Conservation (phyloP, 2,329 filamentous ascomycete species). For the Botrytis tulipae region DNA sequence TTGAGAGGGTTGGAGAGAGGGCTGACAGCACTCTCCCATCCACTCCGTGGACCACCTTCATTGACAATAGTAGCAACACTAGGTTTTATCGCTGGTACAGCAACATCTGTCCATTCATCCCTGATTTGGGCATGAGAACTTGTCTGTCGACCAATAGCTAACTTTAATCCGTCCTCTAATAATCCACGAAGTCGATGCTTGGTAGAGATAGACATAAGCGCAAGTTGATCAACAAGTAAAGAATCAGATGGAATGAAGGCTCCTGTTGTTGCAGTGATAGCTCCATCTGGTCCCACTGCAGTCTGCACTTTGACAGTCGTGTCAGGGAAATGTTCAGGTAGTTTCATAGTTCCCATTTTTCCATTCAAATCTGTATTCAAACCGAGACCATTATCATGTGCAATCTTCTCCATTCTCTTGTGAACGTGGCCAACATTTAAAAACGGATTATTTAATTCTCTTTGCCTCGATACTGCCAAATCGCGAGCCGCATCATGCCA, state of each 20-base stretch:
- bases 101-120: constrained; percentile 71
- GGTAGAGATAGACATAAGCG: constrained; percentile 77
- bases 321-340: constrained; percentile 34
- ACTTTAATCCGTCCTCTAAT: constrained; percentile 70
- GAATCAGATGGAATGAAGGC: constrained; percentile 74
- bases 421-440: constrained; percentile 36
- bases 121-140: constrained; percentile 79
- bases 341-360: constrained; percentile 44
- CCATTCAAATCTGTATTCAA: constrained; percentile 58
- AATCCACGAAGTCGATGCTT: constrained; percentile 75
- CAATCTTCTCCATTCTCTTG: constrained; percentile 54
- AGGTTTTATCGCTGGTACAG: constrained; percentile 50
- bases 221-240: constrained; percentile 76
- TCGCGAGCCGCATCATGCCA: constrained; percentile 62
- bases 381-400: constrained; percentile 55
- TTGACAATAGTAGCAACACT: constrained; percentile 38
- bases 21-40: constrained; percentile 51
- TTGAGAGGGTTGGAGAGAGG: constrained; percentile 57
- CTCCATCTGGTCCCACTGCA: constrained; percentile 61
- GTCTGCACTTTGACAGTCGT: constrained; percentile 50
- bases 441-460: constrained; percentile 57
- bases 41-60: constrained; percentile 37
- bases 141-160: constrained; percentile 70
- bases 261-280: constrained; percentile 60
- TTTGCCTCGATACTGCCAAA: constrained; percentile 54